Percentiles rank a stretch among this genome's conserved stretches.
Conservation (phyloP, 176 grass and related monocot species). For the Rhynchospora tenuis region DNA sequence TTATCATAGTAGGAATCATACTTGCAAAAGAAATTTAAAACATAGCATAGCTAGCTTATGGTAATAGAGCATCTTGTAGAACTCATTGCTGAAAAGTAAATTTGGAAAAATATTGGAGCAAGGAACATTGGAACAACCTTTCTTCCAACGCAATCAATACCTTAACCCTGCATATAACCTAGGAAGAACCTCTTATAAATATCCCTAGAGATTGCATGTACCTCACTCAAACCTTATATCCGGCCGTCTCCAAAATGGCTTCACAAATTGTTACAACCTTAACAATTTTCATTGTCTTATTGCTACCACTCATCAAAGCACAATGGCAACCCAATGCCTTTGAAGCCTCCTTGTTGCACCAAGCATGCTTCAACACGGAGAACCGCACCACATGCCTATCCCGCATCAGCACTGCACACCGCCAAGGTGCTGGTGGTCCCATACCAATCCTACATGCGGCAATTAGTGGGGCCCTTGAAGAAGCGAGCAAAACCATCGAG, state of each 20-base stretch:
- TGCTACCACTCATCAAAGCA: conserved; percentile 20
- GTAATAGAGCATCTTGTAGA: neutral
- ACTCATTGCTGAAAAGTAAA: neutral
- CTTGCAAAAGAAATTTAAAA: neutral
- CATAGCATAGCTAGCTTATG: neutral
- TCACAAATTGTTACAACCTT: neutral
- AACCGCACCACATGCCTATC: conserved; percentile 32
- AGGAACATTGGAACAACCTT: conserved; percentile 25
- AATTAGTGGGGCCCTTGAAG: conserved; percentile 54
- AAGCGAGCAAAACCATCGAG: conserved; percentile 38
- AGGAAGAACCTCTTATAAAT: conserved; percentile 15
- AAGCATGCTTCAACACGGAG: conserved; percentile 74
- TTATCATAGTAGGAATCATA: neutral
- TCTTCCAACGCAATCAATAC: conserved; percentile 71
- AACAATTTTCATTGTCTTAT: neutral
- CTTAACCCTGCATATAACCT: conserved; percentile 43
- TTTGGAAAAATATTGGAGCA: conserved; percentile 1
- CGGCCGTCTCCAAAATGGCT: neutral
- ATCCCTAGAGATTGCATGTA: neutral
- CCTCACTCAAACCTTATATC: conserved; percentile 15
- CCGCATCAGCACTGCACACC: conserved; percentile 43
- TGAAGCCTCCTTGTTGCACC: conserved; percentile 60
- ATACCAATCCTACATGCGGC: conserved; percentile 73
- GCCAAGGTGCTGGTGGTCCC: conserved; percentile 30
- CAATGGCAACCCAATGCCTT: conserved; percentile 59